Percentiles rank a stretch among this genome's conserved stretches.
Conservation (phyloP, 176 grass and related monocot genomes). For the Secale cereale region DNA sequence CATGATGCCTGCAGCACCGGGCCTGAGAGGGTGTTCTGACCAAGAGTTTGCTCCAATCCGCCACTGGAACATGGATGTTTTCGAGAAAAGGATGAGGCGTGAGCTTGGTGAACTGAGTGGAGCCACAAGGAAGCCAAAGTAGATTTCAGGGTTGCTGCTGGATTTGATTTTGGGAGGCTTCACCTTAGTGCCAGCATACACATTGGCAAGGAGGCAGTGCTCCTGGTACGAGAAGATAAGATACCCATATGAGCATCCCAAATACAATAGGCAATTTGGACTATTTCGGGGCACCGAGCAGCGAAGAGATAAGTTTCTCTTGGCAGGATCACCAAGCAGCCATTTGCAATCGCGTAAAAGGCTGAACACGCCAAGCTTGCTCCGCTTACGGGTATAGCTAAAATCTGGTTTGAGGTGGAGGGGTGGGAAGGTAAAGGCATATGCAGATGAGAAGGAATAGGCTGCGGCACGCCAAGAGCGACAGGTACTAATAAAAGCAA, state of each 20-base stretch:
- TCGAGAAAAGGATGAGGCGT: slow-evolving; percentile 15
- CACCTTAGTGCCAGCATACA: slow-evolving; percentile 29
- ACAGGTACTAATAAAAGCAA: background rate
- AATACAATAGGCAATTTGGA: background rate
- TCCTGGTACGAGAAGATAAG: background rate
- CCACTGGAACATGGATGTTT: slow-evolving; percentile 13
- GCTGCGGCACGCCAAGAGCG: background rate
- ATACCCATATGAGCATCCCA: background rate
- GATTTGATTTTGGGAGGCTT: background rate
- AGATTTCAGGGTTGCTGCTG: background rate
- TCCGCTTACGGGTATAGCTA: background rate
- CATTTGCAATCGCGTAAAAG: background rate
- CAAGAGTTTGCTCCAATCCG: background rate
- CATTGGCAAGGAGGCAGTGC: slow-evolving; percentile 25
- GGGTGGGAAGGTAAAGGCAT: background rate
- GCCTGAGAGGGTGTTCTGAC: background rate
- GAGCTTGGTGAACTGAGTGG: slow-evolving; percentile 35
- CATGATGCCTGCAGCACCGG: background rate
- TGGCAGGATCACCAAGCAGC: background rate
- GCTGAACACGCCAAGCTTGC: background rate
- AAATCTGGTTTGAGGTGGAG: slow-evolving; percentile 14
- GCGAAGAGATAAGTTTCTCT: background rate
- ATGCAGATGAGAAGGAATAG: background rate
- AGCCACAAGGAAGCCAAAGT: slow-evolving; percentile 19
- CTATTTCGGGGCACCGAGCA: background rate